These are phyloP conservation scores for Aspergillus sp. DNA, from an alignment of 2,329 filamentous ascomycete genomes.

Conservation along the genomic window DNA sequence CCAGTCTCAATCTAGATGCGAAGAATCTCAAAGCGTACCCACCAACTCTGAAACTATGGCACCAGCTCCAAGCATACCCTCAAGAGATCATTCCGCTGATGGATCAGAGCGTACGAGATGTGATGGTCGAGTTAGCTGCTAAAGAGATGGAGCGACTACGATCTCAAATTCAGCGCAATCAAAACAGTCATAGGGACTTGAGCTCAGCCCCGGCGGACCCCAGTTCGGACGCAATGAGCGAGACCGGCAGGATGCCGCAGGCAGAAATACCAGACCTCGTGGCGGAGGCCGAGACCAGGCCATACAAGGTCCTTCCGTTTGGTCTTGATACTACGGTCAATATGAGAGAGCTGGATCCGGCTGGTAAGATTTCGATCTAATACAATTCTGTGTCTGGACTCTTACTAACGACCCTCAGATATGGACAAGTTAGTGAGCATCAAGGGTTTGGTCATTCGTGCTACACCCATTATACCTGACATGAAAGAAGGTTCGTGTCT, in stretches of 20 bases:
- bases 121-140: slow-evolving; percentile 85
- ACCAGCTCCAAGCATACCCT: slow-evolving; percentile 90
- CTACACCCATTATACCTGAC: slow-evolving; percentile 94
- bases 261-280: slow-evolving; percentile 65
- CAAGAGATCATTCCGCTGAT: slow-evolving; percentile 96
- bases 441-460: slow-evolving; percentile 93
- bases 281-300: slow-evolving; percentile 73
- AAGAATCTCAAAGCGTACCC: slow-evolving; percentile 91
- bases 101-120: slow-evolving; percentile 90
- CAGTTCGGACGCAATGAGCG: slow-evolving; percentile 70
- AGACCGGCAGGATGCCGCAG: slow-evolving; percentile 32
- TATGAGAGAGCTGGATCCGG: slow-evolving; percentile 88
- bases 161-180: slow-evolving; percentile 51
- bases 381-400: neutral
- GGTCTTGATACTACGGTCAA: slow-evolving; percentile 86
- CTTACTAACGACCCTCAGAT: slow-evolving; percentile 50
- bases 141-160: slow-evolving; percentile 73
- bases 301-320: slow-evolving; percentile 86
- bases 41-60: slow-evolving; percentile 88
- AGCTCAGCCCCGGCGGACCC: slow-evolving; percentile 77
- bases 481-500: slow-evolving; percentile 75
- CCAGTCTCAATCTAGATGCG: slow-evolving; percentile 82
- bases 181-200: slow-evolving; percentile 50
- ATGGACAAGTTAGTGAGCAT: slow-evolving; percentile 95
- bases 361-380: slow-evolving; percentile 52